Evolutionary conservation across 2,329 filamentous ascomycete species (phyloP), one percentile per base, ranked within the genome.

Genomic region (Monascus ruber): DNA sequence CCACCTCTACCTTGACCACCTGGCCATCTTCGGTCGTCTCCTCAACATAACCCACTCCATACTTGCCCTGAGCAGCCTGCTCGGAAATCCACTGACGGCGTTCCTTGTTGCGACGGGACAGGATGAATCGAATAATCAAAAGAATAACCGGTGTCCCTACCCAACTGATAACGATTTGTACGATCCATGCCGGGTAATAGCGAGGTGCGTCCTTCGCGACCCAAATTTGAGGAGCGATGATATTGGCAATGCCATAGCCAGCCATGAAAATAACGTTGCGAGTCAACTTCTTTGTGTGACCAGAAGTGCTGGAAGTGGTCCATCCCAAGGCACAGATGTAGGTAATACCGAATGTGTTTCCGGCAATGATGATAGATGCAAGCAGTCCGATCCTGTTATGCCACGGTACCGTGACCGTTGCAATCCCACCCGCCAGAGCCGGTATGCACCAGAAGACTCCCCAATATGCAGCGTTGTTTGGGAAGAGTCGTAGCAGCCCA

Each of bases 261-360:
- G 31, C 38, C 42, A 45, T 60, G 46, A 57, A 60, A 37, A 58
- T 47, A 25, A 52, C 54, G 32, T 58, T 57, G 1, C 57, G 54
- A 8, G 49, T 52, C 10, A 59, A 38, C 36, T 57, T 58, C 44
- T 60, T 60, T 47, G 46, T 59, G 24, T 45, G 49, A 9, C 55
- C 55, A 1, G 53, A 51, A 1, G 52, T 49, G 24, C 50, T 53
- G 1, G 60, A 62, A 3, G 59, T 62, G 4, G 61, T 58, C 60
- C 62, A 65, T 5, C 59, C 61, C 0, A 66, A 45, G 0, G 53
- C 46, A 31, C 59, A 54, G 38, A 60, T 59, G 34, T 62, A 65
- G 0, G 59, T 64, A 24, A 63, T 54, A 6, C 59, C 59, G 4
- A 50, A 48, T 6, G 41, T 60, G 35, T 50, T 46, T 0, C 49